Evolutionary conservation across 805 yeast species (phyloP).

Genomic region (Saturnispora kantuleensis): DNA sequence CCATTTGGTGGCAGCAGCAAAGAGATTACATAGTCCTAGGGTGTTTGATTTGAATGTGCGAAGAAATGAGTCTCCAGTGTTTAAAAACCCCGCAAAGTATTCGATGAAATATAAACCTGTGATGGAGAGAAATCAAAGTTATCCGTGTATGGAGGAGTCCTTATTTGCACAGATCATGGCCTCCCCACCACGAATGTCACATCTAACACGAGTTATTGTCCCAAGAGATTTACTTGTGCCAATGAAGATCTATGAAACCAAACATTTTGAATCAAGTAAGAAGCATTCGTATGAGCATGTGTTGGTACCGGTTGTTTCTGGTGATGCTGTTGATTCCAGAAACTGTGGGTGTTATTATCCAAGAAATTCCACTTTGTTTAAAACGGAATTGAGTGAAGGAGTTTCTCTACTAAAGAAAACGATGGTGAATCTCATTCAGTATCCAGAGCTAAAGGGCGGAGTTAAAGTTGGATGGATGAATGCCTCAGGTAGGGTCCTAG

Average conservation of each 20-base stretch:
- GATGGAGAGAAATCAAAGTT: constrained; percentile 15
- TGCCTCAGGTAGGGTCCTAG: background rate
- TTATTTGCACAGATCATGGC: constrained; percentile 31
- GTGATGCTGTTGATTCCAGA: background rate
- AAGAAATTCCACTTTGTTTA: background rate
- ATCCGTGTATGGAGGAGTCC: constrained; percentile 23
- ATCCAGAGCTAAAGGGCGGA: background rate
- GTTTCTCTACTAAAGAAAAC: background rate
- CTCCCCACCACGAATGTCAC: constrained; percentile 36
- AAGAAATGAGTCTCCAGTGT: constrained; percentile 14
- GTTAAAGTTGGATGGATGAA: constrained; percentile 3
- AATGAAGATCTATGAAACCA: constrained; percentile 18
- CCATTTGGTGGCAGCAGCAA: background rate
- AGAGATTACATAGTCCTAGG: background rate
- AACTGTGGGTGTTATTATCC: constrained; percentile 1
- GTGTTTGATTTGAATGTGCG: background rate
- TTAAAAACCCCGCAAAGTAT: constrained; percentile 21
- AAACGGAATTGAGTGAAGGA: background rate
- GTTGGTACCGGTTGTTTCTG: background rate
- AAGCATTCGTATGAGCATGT: background rate
- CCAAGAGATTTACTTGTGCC: constrained; percentile 33
- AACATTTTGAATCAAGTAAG: background rate
- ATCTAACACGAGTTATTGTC: constrained; percentile 25
- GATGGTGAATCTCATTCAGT: background rate
- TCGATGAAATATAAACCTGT: constrained; percentile 9